Evolutionary conservation across 176 grass and related monocot species (phyloP), one percentile per base, ranked within the genome.

Genomic region (Oryza meyeriana): DNA sequence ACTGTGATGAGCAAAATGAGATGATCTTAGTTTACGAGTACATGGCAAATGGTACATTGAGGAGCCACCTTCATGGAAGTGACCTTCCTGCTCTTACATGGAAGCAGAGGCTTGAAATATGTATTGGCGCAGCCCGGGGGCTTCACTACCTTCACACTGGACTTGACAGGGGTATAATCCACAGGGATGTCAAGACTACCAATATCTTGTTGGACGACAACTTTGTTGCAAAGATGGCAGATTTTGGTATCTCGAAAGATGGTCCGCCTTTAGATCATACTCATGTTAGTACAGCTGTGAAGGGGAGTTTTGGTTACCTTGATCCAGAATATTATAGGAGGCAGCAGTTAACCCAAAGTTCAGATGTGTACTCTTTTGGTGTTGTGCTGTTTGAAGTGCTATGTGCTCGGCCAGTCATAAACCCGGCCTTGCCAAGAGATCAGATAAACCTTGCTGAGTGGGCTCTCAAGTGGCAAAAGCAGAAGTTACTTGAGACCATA

Each of bases 91-190:
- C 82, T 41, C 88, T 98, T 58, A 83, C 88, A 73, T 98, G 92
- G 88, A 98, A 90, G 69, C 95, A 93, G 61, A 88, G 95, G 82
- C 64, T 98, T 29, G 95, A 95, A 72, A 84, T 84, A 66, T 98
- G 92, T 88, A 89, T 95, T 47, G 92, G 95, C 0, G 95, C 92
- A 32, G 95, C 92, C 59, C 85, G 90, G 10, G 95, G 95, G 22
- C 90, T 98, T 63, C 92, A 98, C 88, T 95, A 98, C 77, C 90
- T 98, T 66, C 95, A 98, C 85, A 95, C 93, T 20, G 95, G 95
- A 20, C 89, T 92, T 29, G 95, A 95, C 22, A 85, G 92, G 66
- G 89, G 88, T 30, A 91, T 95, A 71, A 98, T 98, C 36, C 95
- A 98, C 75, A 90, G 95, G 68, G 95, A 98, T 87, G 95, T 98